Evolutionary conservation across 345 rosid species (phyloP).

Genomic region (Draba incana): DNA sequence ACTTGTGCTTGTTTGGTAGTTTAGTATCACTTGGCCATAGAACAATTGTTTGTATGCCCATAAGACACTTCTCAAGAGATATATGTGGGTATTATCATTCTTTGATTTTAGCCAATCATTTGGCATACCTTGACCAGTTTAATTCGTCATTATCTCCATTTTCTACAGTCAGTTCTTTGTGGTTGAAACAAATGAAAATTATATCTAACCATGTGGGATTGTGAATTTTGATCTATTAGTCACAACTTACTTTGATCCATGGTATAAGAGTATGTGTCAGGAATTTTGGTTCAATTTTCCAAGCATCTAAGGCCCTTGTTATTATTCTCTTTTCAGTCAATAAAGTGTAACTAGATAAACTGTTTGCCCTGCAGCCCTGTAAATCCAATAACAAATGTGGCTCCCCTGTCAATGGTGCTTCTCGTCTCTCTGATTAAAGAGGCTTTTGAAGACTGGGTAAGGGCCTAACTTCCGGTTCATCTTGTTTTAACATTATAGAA

Average conservation of each 20-base stretch:
- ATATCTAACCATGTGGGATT: conserved; percentile 12
- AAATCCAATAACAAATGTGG: conserved; percentile 86
- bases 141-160: background rate
- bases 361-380: conserved; percentile 75
- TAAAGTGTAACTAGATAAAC: conserved; percentile 22
- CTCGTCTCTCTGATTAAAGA: conserved; percentile 89
- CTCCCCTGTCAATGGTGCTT: conserved; percentile 85
- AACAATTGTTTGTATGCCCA: background rate
- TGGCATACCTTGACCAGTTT: conserved; percentile 3
- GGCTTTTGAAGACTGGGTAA: conserved; percentile 96
- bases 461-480: conserved; percentile 37
- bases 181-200: conserved; percentile 4
- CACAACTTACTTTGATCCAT: background rate
- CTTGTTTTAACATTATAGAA: conserved; percentile 11
- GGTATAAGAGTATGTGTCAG: background rate
- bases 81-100: conserved; percentile 16
- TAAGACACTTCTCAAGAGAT: background rate
- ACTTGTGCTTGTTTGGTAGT: conserved; percentile 23
- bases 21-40: conserved; percentile 12
- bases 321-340: background rate
- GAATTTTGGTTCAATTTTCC: background rate
- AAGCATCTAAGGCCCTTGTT: background rate
- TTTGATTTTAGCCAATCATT: too few species aligned
- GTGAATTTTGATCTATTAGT: background rate
- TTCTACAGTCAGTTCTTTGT: conserved; percentile 1